Conservation (phyloP, 345 rosid species). For the Adansonia digitata region DNA sequence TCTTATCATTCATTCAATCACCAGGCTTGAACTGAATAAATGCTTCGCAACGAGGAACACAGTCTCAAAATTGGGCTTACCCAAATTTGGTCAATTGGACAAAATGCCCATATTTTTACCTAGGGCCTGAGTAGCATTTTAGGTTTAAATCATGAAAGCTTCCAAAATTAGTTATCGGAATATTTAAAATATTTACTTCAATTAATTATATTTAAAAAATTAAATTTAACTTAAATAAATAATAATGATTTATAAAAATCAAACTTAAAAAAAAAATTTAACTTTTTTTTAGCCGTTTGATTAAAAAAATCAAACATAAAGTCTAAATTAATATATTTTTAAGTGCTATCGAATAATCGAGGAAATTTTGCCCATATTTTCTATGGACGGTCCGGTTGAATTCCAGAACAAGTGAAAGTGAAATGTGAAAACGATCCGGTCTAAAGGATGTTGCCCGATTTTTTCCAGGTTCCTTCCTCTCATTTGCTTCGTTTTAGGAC, state of each 20-base stretch:
- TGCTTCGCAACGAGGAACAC: background rate
- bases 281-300: too few species aligned
- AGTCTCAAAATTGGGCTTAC: background rate
- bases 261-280: too few species aligned
- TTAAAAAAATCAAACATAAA: too few species aligned
- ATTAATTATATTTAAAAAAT: too few species aligned
- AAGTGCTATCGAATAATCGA: background rate
- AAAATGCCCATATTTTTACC: background rate
- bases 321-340: too few species aligned
- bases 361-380: background rate
- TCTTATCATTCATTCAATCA: too few species aligned
- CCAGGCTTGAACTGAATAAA: background rate
- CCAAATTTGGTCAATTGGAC: background rate
- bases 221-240: too few species aligned
- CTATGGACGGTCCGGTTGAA: background rate
- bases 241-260: too few species aligned
- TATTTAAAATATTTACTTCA: too few species aligned
- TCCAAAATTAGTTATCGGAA: background rate
- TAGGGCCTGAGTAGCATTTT: background rate
- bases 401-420: background rate
- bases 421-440: background rate
- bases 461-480: background rate
- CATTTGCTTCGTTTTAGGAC: background rate
- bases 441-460: background rate
- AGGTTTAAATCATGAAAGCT: too few species aligned